A percentile compares a stretch with the other conserved stretches of the same genome.
Conservation (phyloP, 129 eudicot species). For the Flaveria ramosissima region DNA sequence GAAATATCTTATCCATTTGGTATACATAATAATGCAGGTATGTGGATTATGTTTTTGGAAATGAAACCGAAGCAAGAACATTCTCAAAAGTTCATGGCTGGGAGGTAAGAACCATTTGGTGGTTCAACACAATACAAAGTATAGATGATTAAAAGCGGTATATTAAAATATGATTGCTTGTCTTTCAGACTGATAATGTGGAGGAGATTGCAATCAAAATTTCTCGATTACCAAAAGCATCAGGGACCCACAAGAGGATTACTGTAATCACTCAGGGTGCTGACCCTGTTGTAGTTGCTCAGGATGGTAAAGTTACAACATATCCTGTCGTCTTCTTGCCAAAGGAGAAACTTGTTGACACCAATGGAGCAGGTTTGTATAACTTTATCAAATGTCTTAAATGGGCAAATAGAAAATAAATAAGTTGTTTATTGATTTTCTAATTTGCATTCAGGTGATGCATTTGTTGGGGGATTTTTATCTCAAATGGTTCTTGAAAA, state of each 20-base stretch:
- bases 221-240: conserved; percentile 84
- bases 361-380: conserved; percentile 83
- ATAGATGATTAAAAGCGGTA: background rate
- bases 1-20: conserved; percentile 4
- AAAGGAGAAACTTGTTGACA: conserved; percentile 88
- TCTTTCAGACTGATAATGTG: conserved; percentile 79
- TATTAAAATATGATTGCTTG: background rate
- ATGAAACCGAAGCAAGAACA: conserved; percentile 89
- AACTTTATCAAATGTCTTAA: background rate
- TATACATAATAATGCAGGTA: conserved; percentile 41
- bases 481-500: conserved; percentile 71
- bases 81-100: conserved; percentile 91
- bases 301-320: conserved; percentile 70
- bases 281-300: conserved; percentile 92
- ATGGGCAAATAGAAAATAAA: background rate
- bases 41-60: conserved; percentile 81
- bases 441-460: conserved; percentile 61
- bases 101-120: conserved; percentile 63
- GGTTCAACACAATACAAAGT: background rate
- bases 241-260: conserved; percentile 82
- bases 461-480: conserved; percentile 93
- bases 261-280: conserved; percentile 92
- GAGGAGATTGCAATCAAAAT: conserved; percentile 89
- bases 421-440: background rate
- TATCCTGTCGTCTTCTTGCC: conserved; percentile 71